Conservation (phyloP, 768 basidiomycete genomes). For the Albatrellus ellisii region DNA sequence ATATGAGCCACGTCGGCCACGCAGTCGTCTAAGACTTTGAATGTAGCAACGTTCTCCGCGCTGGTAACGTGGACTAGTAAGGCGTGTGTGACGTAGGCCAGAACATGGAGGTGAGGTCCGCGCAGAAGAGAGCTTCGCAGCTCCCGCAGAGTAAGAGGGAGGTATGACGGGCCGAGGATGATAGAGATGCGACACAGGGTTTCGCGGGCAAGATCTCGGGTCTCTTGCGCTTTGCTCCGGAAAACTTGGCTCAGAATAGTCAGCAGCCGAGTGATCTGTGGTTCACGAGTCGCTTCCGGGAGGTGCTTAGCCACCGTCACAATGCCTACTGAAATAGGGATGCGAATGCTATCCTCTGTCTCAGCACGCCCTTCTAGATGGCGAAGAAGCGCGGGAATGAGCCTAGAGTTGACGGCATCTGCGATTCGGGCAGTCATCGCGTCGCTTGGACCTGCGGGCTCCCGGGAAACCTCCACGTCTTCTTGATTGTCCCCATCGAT, state of each 20-base stretch:
- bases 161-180: constrained; percentile 57
- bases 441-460: constrained; percentile 6
- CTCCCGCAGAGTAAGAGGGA: constrained; percentile 65
- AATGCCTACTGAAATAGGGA: constrained; percentile 82
- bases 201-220: constrained; percentile 74
- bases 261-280: constrained; percentile 63
- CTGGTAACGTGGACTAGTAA: constrained; percentile 72
- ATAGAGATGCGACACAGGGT: constrained; percentile 71
- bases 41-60: constrained; percentile 36
- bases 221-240: constrained; percentile 89
- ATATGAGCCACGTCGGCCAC: constrained; percentile 71
- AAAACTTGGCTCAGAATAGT: constrained; percentile 83
- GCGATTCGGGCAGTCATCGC: constrained; percentile 30
- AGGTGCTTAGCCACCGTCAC: constrained; percentile 74
- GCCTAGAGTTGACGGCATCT: constrained; percentile 60
- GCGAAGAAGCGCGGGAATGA: constrained; percentile 68
- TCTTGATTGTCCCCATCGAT: not conserved
- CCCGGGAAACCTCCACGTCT: too few species aligned
- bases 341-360: constrained; percentile 72
- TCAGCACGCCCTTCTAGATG: constrained; percentile 78
- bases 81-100: constrained; percentile 75
- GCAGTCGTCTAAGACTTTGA: constrained; percentile 59
- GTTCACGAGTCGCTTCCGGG: constrained; percentile 44
- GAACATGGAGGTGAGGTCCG: constrained; percentile 89
- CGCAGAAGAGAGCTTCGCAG: constrained; percentile 74